Evolutionary conservation across 768 basidiomycete genomes (phyloP).

Genomic region (Lentinula boryana): DNA sequence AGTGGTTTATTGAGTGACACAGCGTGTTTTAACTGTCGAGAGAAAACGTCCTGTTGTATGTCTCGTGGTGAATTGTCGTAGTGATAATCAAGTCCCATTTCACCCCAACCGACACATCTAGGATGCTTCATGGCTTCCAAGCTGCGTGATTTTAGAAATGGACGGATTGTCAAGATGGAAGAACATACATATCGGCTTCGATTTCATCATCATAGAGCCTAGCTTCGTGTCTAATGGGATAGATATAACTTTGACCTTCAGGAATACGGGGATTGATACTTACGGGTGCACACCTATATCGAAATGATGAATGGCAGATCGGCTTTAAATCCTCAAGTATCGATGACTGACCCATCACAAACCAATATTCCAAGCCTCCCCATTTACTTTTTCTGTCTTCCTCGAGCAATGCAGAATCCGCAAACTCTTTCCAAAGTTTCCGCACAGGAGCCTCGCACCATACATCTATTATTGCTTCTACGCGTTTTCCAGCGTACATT

Average conservation of each 20-base stretch:
- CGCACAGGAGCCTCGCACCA: conserved; percentile 82
- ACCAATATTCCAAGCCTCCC: conserved; percentile 75
- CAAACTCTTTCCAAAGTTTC: conserved; percentile 60
- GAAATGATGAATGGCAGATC: neutral
- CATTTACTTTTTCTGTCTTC: conserved; percentile 46
- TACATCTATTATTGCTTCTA: conserved; percentile 74
- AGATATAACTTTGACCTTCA: neutral
- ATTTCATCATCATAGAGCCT: conserved; percentile 60
- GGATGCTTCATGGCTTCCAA: conserved; percentile 74
- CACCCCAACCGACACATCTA: conserved; percentile 83
- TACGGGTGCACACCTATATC: conserved; percentile 69
- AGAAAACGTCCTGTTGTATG: conserved; percentile 60
- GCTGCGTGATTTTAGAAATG: conserved; percentile 24
- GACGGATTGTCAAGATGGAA: neutral
- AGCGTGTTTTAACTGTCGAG: conserved; percentile 62
- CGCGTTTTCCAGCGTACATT: conserved; percentile 50
- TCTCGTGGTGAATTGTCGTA: conserved; percentile 73
- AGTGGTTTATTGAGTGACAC: conserved; percentile 68
- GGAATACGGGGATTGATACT: conserved; percentile 18
- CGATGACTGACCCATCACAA: conserved; percentile 62
- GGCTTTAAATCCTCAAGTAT: neutral
- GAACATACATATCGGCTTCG: conserved; percentile 60
- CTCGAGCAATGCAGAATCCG: conserved; percentile 56
- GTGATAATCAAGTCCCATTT: conserved; percentile 85
- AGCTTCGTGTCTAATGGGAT: conserved; percentile 55